Evolutionary conservation across 75 land plant genomes (phyloP), one percentile per base, ranked within the genome.

Genomic region (Picea sitchensis): DNA sequence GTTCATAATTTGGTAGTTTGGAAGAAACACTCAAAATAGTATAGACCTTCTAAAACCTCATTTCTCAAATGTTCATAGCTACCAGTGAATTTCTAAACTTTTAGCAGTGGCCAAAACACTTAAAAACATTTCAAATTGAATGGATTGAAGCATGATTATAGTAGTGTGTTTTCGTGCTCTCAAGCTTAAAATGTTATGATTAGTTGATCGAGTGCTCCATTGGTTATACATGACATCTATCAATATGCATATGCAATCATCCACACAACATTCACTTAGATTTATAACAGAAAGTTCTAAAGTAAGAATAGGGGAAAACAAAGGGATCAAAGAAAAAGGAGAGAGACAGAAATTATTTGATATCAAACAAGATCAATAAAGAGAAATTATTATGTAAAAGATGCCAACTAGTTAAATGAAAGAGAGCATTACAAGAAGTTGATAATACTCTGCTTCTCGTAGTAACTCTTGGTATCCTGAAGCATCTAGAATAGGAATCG

Each of bases 381-480:
- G 31, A 76, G 72, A 65, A 23, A 76, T 17, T 31, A 69, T 12
- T 30, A 36, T 23, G 41, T 14, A 78, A n/a, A 73, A 44, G 44
- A 71, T 20, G 2, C 6, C 6, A 44, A 71, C 41, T 41, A 71
- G 15, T 38, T 47, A 71, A 44, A 67, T 7, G 47, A 71, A 44
- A 44, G 11, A 71, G n/a, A 71, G 11, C 12, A 44, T 86, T 87
- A 93, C 95, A 83, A 83, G 86, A 72, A 96, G 84, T 78, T 96
- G 98, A 81, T 91, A 96, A 68, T 94, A 96, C 84, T 96, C 94
- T 15, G 98, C 98, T 80, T 96, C 98, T 58, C 93, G 79, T 23
- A 92, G 68, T 34, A 96, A 86, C 90, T 96, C 98, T 54, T 84
- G 84, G 79, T 82, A 92, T 44, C 87, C 85, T 30, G 87, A 61